phyloP scores from a whole-genome alignment of 1,284 basidiomycete genomes.

The Inonotus obliquus region DNA sequence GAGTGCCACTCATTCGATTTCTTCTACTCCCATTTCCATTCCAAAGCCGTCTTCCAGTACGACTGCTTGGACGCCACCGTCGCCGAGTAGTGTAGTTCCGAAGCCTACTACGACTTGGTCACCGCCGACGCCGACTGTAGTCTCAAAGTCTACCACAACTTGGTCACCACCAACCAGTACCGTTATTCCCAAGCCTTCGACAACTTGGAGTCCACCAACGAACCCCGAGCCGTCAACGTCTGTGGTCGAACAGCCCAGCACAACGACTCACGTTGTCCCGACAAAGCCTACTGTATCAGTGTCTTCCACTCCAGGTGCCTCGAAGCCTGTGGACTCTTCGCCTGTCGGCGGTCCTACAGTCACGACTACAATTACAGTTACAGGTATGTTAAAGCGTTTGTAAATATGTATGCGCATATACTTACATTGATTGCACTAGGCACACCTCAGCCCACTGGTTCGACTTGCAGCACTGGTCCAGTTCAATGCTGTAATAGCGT shows the following conservation, averaged over 20 bases:
- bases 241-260: neutral
- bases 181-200: too few relatives aligned
- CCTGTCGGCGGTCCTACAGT: neutral
- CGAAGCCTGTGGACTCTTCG: neutral
- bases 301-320: neutral
- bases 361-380: neutral
- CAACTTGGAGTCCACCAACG: too few relatives aligned
- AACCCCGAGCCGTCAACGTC: neutral
- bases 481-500: constrained; percentile 30
- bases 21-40: neutral
- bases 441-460: neutral
- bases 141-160: neutral
- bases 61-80: neutral
- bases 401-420: neutral
- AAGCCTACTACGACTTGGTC: neutral
- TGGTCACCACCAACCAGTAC: too few relatives aligned
- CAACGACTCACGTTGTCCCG: neutral
- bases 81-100: neutral
- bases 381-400: neutral
- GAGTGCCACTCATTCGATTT: neutral
- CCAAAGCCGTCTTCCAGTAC: neutral
- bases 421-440: neutral
- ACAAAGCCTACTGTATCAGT: neutral
- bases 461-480: constrained; percentile 19
- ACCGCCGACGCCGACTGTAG: neutral